Base-by-base conservation (phyloP, 1,139 yeast species). In the Kodamaea sp. region DNA sequence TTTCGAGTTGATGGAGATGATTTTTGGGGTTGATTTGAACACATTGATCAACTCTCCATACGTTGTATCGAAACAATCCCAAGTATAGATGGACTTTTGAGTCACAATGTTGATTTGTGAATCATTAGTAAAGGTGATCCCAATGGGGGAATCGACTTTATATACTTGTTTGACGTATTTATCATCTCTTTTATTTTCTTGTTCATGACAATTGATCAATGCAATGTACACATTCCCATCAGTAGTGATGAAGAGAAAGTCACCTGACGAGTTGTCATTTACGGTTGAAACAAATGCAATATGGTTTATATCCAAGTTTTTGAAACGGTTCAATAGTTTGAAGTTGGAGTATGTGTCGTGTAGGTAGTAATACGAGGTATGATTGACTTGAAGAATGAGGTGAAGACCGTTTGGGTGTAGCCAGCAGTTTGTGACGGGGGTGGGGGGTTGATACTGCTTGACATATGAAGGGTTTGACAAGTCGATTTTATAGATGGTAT, bases 321-420 rank as follows among this genome's bases (percentile, higher is more conserved):
- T 68, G 36, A 65, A 57, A 35, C 62, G 55, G 5, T 65, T 60
- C 15, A 71, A 50, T 2, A 54, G 44, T 40, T 70, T 70, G 46
- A 69, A 66, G 8, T 57, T 51, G 5, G 50, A 50, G 41, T 69
- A 67, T 0, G 59, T 44, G 20, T 55, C 52, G 43, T 67, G 64
- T 32, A 69, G 51, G 42, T 67, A 66, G 47, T 51, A 67, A 43
- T 63, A 61, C 6, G 43, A 45, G 6, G 50, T 45, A 25, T 51
- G 39, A 34, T 56, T 58, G 5, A 60, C 44, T 40, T 65, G 67
- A 3, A 64, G 46, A 5, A 70, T 49, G 34, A 71, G 57, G 40
- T 66, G 71, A 5, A 45, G 39, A 1, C 75, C 76, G 42, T 56
- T 58, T 3, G 72, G 70, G 39, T 70, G 67, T 8, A 67, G 44